Evolutionary conservation across 1,284 basidiomycete species (phyloP).

Genomic region (Ustilago curta): DNA sequence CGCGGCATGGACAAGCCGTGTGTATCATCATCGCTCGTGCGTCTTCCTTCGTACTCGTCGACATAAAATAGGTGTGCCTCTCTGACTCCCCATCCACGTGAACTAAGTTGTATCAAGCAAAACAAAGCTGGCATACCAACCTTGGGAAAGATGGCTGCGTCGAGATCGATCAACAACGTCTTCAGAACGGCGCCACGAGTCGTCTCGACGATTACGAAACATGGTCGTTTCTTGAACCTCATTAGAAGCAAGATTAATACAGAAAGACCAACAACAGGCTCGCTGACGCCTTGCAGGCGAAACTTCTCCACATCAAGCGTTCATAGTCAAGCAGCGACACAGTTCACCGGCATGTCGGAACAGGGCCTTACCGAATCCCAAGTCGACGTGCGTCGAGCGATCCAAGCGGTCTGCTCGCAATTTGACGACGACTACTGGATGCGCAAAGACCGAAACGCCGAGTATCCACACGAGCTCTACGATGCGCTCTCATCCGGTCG

Average conservation of each 20-base stretch:
- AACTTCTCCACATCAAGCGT: constrained; percentile 9
- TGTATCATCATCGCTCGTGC: no score
- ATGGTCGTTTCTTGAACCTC: neutral
- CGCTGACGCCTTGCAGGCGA: neutral
- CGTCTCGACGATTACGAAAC: neutral
- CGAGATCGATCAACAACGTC: constrained; percentile 2
- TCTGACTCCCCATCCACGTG: neutral
- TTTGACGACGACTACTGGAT: constrained; percentile 56
- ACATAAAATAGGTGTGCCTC: neutral
- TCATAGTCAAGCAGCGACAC: neutral
- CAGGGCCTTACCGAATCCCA: constrained; percentile 53
- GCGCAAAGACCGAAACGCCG: constrained; percentile 37
- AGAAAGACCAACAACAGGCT: neutral
- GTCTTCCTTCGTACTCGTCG: neutral
- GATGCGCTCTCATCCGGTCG: constrained; percentile 34
- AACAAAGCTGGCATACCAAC: neutral
- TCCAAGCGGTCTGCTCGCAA: constrained; percentile 35
- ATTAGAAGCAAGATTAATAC: neutral
- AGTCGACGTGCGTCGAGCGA: constrained; percentile 47
- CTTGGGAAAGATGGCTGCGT: constrained; percentile 1
- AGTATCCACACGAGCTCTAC: constrained; percentile 60
- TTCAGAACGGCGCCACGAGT: constrained; percentile 3
- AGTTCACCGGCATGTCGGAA: constrained; percentile 48
- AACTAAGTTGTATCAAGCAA: neutral
- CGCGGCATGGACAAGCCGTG: neutral